These are phyloP conservation scores for Periconia macrospinosa DNA, from an alignment of 2,329 filamentous ascomycete species.

Conservation along the genomic window DNA sequence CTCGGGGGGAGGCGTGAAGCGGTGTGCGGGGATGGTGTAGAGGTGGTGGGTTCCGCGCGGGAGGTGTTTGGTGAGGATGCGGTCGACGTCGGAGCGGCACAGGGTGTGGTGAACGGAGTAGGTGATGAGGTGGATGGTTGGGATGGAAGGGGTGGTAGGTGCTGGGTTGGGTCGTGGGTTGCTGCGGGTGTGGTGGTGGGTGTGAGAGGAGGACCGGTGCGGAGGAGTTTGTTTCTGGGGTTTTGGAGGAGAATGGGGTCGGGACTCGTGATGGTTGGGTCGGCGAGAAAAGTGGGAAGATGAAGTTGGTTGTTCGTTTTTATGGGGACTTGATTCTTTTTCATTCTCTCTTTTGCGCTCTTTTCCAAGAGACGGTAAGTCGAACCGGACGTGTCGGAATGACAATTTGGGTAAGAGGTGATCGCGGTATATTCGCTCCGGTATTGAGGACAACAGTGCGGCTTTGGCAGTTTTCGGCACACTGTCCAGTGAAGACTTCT, in stretches of 20 bases:
- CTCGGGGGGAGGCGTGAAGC: slow-evolving; percentile 13
- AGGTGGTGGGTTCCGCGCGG: slow-evolving; percentile 16
- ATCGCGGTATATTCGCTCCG: no score
- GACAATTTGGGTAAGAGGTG: no score
- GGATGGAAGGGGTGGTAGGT: slow-evolving; percentile 1
- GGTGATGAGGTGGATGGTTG: slow-evolving; percentile 29
- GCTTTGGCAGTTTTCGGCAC: no score
- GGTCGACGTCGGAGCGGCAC: not conserved
- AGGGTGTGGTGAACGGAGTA: slow-evolving; percentile 16
- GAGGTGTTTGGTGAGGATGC: slow-evolving; percentile 17
- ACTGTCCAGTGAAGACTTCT: no score
- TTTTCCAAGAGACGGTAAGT: no score
- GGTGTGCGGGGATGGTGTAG: slow-evolving; percentile 26
- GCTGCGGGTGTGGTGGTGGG: slow-evolving; percentile 16
- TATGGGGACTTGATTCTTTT: not conserved
- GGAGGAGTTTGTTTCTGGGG: not conserved
- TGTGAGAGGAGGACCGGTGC: not conserved
- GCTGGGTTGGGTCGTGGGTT: not conserved
- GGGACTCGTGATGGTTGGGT: not conserved
- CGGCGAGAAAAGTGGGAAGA: not conserved
- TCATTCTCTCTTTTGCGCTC: no score
- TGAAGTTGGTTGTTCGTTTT: not conserved
- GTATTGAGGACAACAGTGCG: no score
- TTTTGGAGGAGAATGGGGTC: not conserved
- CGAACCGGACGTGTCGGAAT: no score